Evolutionary conservation across 1,284 basidiomycete genomes (phyloP).

Genomic region (Moesziomyces parantarcticus): DNA sequence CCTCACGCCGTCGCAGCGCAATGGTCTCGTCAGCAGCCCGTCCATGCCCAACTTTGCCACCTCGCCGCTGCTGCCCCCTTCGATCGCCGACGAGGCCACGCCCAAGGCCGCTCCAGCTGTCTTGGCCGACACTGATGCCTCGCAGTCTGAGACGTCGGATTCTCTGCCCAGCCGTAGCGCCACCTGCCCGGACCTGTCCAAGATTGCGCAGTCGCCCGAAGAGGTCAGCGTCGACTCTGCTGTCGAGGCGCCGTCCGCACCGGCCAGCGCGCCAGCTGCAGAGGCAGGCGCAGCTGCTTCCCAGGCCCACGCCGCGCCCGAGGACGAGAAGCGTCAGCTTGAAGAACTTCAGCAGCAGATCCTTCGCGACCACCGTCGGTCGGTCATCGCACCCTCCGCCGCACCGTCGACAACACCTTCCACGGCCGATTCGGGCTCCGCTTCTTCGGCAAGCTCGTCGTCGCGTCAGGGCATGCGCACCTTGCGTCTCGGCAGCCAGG

Average conservation of each 20-base stretch:
- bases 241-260: not conserved
- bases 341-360: conserved; percentile 41
- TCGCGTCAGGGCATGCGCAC: conserved; percentile 58
- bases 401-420: conserved; percentile 10
- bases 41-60: conserved; percentile 40
- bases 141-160: not conserved
- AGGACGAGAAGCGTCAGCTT: conserved; percentile 34
- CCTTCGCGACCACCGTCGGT: conserved; percentile 39
- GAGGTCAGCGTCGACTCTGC: not conserved
- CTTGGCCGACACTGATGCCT: conserved; percentile 5
- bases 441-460: conserved; percentile 15
- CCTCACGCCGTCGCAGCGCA: conserved; percentile 37
- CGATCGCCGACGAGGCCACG: conserved; percentile 26
- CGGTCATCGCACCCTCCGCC: conserved; percentile 17
- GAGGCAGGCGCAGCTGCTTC: conserved; percentile 1
- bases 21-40: conserved; percentile 29
- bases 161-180: conserved; percentile 34
- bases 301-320: conserved; percentile 7
- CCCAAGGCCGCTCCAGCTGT: conserved; percentile 11
- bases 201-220: not conserved
- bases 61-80: conserved; percentile 13
- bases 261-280: not conserved
- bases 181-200: conserved; percentile 27
- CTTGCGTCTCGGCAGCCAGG: conserved; percentile 54
- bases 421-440: conserved; percentile 5